Percentiles rank a stretch among this genome's conserved stretches.
These are phyloP conservation scores for Chaetomium fimeti DNA, from an alignment of 495 filamentous ascomycete genomes.

Conservation along the genomic window DNA sequence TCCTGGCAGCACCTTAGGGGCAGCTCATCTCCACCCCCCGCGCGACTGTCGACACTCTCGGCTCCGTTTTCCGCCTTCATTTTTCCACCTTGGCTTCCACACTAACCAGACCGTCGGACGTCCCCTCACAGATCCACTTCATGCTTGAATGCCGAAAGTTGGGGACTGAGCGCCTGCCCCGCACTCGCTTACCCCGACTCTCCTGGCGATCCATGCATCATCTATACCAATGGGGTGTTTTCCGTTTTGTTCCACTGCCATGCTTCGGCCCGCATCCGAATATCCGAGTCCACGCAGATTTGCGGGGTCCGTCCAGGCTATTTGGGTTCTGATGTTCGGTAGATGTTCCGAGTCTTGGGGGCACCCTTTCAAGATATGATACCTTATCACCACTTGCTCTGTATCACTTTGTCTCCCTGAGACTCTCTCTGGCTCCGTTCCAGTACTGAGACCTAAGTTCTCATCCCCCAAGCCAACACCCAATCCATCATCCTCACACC, in stretches of 20 bases:
- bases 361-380: background rate
- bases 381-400: background rate
- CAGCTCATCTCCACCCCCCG: too few species aligned
- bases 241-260: conserved; percentile 8
- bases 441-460: background rate
- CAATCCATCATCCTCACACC: background rate
- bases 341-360: background rate
- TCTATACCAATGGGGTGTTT: conserved; percentile 7
- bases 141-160: conserved; percentile 11
- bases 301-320: conserved; percentile 1
- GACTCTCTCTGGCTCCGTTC: background rate
- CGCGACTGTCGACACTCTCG: too few species aligned
- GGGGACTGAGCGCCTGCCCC: background rate
- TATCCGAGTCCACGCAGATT: conserved; percentile 5
- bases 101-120: too few species aligned
- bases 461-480: background rate
- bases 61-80: too few species aligned
- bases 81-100: too few species aligned
- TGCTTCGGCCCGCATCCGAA: conserved; percentile 12
- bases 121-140: background rate
- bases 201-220: background rate
- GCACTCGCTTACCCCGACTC: conserved; percentile 1
- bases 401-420: background rate
- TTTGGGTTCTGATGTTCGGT: background rate
- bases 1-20: too few species aligned